Base-by-base conservation (phyloP, 768 basidiomycete genomes). In the Russula dissimulans region DNA sequence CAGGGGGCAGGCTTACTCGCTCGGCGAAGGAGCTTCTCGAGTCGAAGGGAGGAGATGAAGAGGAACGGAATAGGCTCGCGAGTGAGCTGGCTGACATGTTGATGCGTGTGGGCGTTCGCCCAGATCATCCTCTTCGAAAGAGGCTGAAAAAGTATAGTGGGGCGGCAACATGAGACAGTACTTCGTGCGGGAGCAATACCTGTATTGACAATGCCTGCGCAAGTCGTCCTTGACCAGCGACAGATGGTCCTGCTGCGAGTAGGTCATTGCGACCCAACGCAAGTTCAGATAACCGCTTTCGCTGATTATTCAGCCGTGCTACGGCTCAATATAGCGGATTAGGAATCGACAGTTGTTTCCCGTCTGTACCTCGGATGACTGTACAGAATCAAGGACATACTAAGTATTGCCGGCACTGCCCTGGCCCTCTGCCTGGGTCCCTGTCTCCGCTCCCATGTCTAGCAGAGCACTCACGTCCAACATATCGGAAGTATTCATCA, bases 1-100 rank as follows among this genome's bases (percentile, higher is more conserved):
- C 86, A 3, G 86, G 82, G 70, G 83, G 85, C 46, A 79, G 87
- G 44, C 74, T 90, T 26, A 82, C 85, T 62, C 81, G 86, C 10
- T 82, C 84, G 15, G 81, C 85, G 41, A 85, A 83, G 68, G 80
- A 81, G 58, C 71, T 88, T 32, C 73, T 88, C 48, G 85, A 86
- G 66, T 76, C 77, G 14, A 73, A 78, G 54, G 74, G 74, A 4
- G 74, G 76, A 11, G 74, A 77, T 41, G 74, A 75, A 55, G 77
- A 78, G 56, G 81, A 82, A 63, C 76, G 74, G 61, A 65, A 71
- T 8, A 68, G 69, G 59, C 67, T 86, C 41, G 81, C 78, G 36
- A 71, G 69, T 43, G 82, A 78, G 58, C 75, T 88, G 45, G 78
- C 81, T 7, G 75, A 71, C 10, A 72, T 76, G 31, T 70, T 89